Evolutionary conservation across 2,329 filamentous ascomycete genomes (phyloP).

Genomic region (Lasiodiplodia gonubiensis): DNA sequence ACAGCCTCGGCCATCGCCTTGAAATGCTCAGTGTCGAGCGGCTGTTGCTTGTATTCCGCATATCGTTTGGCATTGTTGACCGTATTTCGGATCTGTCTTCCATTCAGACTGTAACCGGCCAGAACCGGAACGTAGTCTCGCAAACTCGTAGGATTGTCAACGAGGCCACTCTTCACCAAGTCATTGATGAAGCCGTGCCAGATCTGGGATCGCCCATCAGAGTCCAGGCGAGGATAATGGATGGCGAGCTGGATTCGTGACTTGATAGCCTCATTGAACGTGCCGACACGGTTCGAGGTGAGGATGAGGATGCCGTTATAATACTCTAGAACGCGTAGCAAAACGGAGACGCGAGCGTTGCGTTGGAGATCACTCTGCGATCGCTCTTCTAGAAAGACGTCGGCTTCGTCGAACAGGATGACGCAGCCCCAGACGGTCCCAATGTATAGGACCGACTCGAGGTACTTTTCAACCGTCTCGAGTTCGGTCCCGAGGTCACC

Average conservation of each 20-base stretch:
- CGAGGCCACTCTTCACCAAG: too few relatives aligned
- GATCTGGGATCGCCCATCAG: constrained; percentile 2
- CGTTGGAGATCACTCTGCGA: background rate
- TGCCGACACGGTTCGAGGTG: constrained; percentile 14
- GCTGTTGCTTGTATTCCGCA: too few relatives aligned
- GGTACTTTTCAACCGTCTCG: background rate
- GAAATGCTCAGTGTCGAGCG: too few relatives aligned
- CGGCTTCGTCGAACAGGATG: constrained; percentile 19
- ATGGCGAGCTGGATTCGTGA: constrained; percentile 30
- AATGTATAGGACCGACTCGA: background rate
- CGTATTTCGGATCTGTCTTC: too few relatives aligned
- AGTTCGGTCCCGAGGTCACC: constrained; percentile 18
- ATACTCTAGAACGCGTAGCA: constrained; percentile 1
- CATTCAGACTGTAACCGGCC: too few relatives aligned
- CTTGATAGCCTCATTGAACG: constrained; percentile 22
- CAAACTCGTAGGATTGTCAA: too few relatives aligned
- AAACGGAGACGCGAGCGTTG: background rate
- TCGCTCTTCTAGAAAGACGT: constrained; percentile 21
- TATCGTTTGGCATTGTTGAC: too few relatives aligned
- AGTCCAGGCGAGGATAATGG: constrained; percentile 26
- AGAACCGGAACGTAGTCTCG: too few relatives aligned
- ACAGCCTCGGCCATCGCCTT: too few relatives aligned
- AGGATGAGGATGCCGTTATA: constrained; percentile 26
- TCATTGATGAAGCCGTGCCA: constrained; percentile 27
- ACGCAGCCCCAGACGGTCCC: background rate